These are phyloP conservation scores for Musa acuminata DNA, from an alignment of 176 grass and related monocot species.

Conservation along the genomic window DNA sequence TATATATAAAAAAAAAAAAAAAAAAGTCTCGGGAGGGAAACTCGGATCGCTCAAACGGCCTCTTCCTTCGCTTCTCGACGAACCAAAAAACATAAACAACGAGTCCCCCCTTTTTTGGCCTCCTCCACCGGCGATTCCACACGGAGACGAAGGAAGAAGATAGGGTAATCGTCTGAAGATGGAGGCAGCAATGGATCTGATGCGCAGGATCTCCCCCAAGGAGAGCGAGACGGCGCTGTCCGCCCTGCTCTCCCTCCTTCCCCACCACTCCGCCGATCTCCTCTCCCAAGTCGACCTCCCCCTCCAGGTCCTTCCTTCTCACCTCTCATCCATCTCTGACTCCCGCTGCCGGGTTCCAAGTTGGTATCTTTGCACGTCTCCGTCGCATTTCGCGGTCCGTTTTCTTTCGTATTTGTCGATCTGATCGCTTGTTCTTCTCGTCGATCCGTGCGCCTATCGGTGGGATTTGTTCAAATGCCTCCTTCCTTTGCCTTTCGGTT, in stretches of 20 bases:
- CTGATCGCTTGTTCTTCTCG: background rate
- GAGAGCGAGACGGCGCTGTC: conserved; percentile 84
- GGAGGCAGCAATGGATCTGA: conserved; percentile 97
- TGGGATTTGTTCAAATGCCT: background rate
- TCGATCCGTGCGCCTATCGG: background rate
- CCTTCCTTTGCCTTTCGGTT: too few relatives aligned
- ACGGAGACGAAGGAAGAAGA: background rate
- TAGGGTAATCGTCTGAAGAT: conserved; percentile 20
- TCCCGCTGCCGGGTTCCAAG: background rate
- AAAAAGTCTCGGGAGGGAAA: conserved; percentile 14
- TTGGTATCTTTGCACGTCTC: too few relatives aligned
- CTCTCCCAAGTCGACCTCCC: conserved; percentile 98
- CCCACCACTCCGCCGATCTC: conserved; percentile 92
- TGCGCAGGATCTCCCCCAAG: conserved; percentile 87
- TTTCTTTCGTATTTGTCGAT: background rate
- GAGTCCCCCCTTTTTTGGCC: background rate
- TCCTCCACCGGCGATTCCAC: background rate
- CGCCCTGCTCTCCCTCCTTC: conserved; percentile 77
- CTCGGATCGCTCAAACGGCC: conserved; percentile 11
- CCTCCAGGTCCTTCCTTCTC: conserved; percentile 50
- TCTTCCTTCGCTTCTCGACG: background rate
- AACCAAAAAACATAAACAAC: background rate
- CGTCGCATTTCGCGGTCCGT: background rate
- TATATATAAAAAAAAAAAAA: too few relatives aligned
- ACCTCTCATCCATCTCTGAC: background rate